These are phyloP conservation scores for Blastocystis hominis DNA, from an alignment of 352 stramenopile species.

Conservation along the genomic window DNA sequence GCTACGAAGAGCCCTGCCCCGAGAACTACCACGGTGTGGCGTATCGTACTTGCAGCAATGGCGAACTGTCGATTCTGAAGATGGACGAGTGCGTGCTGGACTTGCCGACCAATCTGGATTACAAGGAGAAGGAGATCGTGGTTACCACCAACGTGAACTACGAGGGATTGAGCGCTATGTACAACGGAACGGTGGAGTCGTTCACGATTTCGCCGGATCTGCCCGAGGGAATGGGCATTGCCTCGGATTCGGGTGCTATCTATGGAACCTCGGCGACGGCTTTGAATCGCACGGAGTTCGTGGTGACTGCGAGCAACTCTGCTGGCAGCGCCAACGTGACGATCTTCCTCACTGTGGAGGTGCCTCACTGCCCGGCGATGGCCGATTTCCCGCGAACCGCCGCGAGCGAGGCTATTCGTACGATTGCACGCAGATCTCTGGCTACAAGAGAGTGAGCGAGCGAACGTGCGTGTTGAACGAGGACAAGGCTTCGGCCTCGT, in stretches of 20 bases:
- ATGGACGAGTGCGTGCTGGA: not conserved
- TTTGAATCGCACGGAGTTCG: not conserved
- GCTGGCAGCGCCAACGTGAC: not conserved
- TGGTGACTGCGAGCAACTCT: not conserved
- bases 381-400: not conserved
- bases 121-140: not conserved
- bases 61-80: not conserved
- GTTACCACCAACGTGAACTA: not conserved
- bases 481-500: too few species aligned
- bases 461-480: not conserved
- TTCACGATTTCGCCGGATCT: slow-evolving; percentile 6
- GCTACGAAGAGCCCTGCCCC: not conserved
- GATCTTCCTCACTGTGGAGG: not conserved
- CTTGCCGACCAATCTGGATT: not conserved
- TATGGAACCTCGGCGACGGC: not conserved
- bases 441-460: not conserved
- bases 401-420: not conserved
- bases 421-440: not conserved
- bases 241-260: not conserved
- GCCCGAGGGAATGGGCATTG: not conserved
- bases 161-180: not conserved
- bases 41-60: not conserved
- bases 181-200: not conserved
- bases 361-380: not conserved
- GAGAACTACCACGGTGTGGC: not conserved